Base-by-base conservation (phyloP, 768 basidiomycete genomes). In the Thelephora ganbajun region DNA sequence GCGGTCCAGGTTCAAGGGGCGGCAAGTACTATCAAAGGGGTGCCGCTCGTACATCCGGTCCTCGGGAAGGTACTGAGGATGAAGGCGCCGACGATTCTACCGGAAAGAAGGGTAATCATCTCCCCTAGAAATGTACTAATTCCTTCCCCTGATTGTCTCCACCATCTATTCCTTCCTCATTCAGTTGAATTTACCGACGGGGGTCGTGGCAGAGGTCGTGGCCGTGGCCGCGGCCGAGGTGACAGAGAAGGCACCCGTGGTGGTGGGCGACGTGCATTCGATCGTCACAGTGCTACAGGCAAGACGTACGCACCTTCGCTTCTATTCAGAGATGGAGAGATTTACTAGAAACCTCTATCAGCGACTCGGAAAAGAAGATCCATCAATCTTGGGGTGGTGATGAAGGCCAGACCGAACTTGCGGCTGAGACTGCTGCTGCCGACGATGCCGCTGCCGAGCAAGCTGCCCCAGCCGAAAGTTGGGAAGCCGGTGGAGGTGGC, bases 381-480 rank as follows among this genome's bases (percentile, higher is more conserved):
- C 84, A 89, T 63, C 85, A 90, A 61, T 83, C 82, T 54, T 98
- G 94, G 94, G 94, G 94, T 54, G 88, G 85, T 36, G 89, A 92
- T 53, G 87, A 92, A 56, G 90, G 85, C 56, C 73, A 69, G 55
- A 64, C 83, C 35, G 94, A 97, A 66, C 73, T 89, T 59, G 81
- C 82, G 67, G 73, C 71, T 33, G 93, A 97, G 63, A 66, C 78
- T 50, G 81, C 76, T 23, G 94, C 83, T 47, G 74, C 66, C 43
- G 69, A 63, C 54, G 91, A 94, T 59, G 87, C 80, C 35, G 69
- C 67, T 19, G 72, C 63, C 19, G 84, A 86, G 59, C 66, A 61
- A 11, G 47, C 47, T 46, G 51, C 48, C 23, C 47, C 45, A 26
- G 12, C 53, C 39, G 58, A 61, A 52, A 62, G 56, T 14, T 64